Base-by-base conservation (phyloP, 2,329 filamentous ascomycete species). In the Nigrograna mackinnonii region DNA sequence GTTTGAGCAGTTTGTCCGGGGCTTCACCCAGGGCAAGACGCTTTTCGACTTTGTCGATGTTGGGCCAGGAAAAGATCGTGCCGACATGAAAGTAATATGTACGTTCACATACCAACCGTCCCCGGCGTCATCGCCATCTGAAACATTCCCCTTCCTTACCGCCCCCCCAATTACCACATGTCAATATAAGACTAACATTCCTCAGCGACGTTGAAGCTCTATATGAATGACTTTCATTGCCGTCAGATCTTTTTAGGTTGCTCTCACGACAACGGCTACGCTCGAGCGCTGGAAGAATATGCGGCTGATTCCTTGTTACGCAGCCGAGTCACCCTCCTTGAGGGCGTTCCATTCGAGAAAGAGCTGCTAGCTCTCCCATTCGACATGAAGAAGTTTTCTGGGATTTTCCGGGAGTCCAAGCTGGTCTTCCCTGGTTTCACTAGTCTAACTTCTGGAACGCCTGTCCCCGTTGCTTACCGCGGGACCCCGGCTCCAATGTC, bases 231-330 rank as follows among this genome's bases (percentile, higher is more conserved):
- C 52, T 77, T 74, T 48, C 80, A 82, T 52, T 85, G 82, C 56
- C 79, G 79, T 39, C 79, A 82, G 42, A 75, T 85, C 39, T 68
- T 84, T 36, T 70, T 85, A 24, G 82, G 80, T 6, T 82, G 80
- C 60, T 79, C 78, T 12, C 76, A 79, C 44, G 78, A 80, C 62
- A 75, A 75, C 41, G 72, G 76, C 17, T 84, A 82, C 58, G 74
- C 75, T 18, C 69, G 71, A 9, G 64, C 78, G 24, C 66, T 85
- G 9, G 74, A 80, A 55, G 71, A 78, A 22, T 72, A 73, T 37
- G 58, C 71, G 35, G 65, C 68, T 43, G 74, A 79, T 40, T 52
- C 67, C 14, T 64, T 72, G 32, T 68, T 75, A 17, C 58, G 70
- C 6, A 66, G 69, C 17, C 74, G 77, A 35, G 71, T 84, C 28